Evolutionary conservation across 2,329 filamentous ascomycete species (phyloP), one percentile per base, ranked within the genome.

Genomic region (Uncinocarpus reesii): DNA sequence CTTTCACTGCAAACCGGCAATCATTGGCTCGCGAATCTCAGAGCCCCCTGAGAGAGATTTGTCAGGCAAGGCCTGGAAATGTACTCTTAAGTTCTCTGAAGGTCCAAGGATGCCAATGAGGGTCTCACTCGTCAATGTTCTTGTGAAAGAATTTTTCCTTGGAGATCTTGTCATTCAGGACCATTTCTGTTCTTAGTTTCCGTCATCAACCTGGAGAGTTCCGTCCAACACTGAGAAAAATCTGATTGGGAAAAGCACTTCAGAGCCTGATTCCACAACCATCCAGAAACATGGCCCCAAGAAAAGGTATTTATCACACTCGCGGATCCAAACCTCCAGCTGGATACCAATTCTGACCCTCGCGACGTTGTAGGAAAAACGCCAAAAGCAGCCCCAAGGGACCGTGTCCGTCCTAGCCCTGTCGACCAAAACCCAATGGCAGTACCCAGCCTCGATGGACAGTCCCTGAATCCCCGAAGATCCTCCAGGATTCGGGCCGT

Each of bases 241-340:
- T n/a, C n/a, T 8, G 4, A 29, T 20, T 29, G 23, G 24, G 7
- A 16, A 28, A 29, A 42, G 24, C 11, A 31, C 4, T 29, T 16
- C 32, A 35, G 32, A 16, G 13, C 18, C 32, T 2, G 7, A 13
- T 35, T 16, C 13, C 32, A 16, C 4, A 4, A 35, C 7, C 6
- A 34, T 2, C 7, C 5, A 13, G 11, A 34, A 23, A 10, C 7
- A 40, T 40, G 24, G 24, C 24, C 13, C 24, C 35, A 11, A 31
- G 24, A 8, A 47, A 40, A 32, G 44, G 44, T 47, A 32, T 16
- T 13, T 38, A 47, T 44, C 28, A 7, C 6, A 2, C 13, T 31
- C 13, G 15, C 20, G 5, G n/a, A 8, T n/a, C 7, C 18, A 4
- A 18, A 7, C n/a, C 16, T 37, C n/a, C 20, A 4, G 37, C 15